A percentile compares a stretch with the other conserved stretches of the same genome.
Conservation (phyloP, 2,329 filamentous ascomycete genomes). For the Penicillium sumatraense region DNA sequence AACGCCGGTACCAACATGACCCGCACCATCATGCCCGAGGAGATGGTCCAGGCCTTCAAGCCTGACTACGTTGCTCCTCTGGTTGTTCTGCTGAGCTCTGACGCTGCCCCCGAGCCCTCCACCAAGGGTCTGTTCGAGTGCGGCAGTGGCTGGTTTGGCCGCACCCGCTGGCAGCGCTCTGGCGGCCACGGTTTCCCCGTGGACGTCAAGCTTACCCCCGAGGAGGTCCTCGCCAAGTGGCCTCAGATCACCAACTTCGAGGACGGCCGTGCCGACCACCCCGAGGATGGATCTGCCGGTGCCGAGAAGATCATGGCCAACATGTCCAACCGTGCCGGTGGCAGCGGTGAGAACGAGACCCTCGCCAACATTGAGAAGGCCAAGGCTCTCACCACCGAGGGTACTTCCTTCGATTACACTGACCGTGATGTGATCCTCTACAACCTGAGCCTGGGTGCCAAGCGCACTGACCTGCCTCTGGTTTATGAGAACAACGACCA, state of each 20-base stretch:
- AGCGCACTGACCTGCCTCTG: conserved; percentile 82
- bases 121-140: conserved; percentile 93
- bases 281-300: conserved; percentile 75
- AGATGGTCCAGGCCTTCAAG: conserved; percentile 98
- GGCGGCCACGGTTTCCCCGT: conserved; percentile 91
- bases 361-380: conserved; percentile 76
- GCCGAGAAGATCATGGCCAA: conserved; percentile 83
- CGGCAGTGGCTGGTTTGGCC: conserved; percentile 89
- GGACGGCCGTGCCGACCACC: conserved; percentile 83
- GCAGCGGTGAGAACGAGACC: conserved; percentile 63
- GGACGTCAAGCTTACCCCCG: conserved; percentile 80
- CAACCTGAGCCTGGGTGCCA: conserved; percentile 92
- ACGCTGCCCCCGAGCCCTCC: conserved; percentile 80
- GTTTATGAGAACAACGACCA: conserved; percentile 89
- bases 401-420: conserved; percentile 79
- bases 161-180: conserved; percentile 92
- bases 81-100: conserved; percentile 82
- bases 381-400: conserved; percentile 71
- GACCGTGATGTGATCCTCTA: conserved; percentile 93
- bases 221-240: conserved; percentile 79
- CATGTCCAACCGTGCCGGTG: conserved; percentile 73
- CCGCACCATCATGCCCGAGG: conserved; percentile 88
- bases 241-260: conserved; percentile 84
- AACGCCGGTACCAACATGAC: conserved; percentile 98
- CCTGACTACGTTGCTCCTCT: conserved; percentile 96